These are phyloP conservation scores for Friedmanniomyces simplex DNA, from an alignment of 495 filamentous ascomycete species.

Conservation along the genomic window DNA sequence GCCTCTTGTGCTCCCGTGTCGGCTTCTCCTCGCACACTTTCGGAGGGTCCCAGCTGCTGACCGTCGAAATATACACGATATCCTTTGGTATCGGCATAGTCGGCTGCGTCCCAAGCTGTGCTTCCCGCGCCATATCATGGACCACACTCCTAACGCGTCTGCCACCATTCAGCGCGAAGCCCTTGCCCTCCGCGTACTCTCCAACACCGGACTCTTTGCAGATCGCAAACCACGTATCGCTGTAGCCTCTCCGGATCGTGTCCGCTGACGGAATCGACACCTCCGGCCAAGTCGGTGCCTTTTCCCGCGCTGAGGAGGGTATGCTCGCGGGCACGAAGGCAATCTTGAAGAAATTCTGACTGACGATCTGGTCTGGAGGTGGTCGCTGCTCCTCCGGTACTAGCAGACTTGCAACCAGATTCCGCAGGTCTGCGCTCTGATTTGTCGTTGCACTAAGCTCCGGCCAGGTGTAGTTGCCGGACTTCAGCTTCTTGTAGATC, in stretches of 20 bases:
- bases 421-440: constrained; percentile 31
- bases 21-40: constrained; percentile 1
- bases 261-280: constrained; percentile 28
- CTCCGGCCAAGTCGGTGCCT: constrained; percentile 30
- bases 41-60: constrained; percentile 21
- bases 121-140: constrained; percentile 31
- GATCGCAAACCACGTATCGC: constrained; percentile 30
- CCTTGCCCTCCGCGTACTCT: constrained; percentile 30
- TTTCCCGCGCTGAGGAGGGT: constrained; percentile 23
- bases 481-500: constrained; percentile 35
- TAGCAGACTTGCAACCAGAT: constrained; percentile 31
- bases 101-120: constrained; percentile 27
- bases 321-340: constrained; percentile 30
- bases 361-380: constrained; percentile 33
- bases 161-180: constrained; percentile 28
- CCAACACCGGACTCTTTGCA: constrained; percentile 34
- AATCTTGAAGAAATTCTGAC: constrained; percentile 35
- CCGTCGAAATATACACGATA: constrained; percentile 26
- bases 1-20: neutral
- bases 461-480: constrained; percentile 33
- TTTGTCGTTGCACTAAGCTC: constrained; percentile 29
- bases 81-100: constrained; percentile 32
- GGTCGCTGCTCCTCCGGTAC: constrained; percentile 35
- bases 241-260: constrained; percentile 30
- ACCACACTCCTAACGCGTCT: constrained; percentile 30